These are phyloP conservation scores for Solanum okadae DNA, from an alignment of 257 asterid genomes.

Conservation along the genomic window DNA sequence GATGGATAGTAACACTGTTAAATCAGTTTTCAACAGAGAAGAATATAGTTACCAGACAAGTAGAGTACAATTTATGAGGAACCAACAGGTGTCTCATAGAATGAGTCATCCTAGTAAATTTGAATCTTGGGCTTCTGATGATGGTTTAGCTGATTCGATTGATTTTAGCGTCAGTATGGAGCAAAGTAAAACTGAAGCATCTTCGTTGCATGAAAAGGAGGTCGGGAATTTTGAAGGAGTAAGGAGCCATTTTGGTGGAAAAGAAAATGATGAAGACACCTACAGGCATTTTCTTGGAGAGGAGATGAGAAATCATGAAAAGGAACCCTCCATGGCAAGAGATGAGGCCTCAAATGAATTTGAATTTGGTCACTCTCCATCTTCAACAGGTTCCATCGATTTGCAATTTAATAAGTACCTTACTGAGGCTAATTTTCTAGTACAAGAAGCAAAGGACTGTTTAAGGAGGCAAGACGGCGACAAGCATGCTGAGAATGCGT, in stretches of 20 bases:
- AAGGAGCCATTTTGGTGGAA: constrained; percentile 16
- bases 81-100: constrained; percentile 27
- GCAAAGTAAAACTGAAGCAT: constrained; percentile 21
- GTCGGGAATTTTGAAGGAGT: constrained; percentile 10
- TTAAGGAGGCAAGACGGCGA: constrained; percentile 27
- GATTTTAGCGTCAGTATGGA: constrained; percentile 50
- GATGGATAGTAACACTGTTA: constrained; percentile 22
- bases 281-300: constrained; percentile 18
- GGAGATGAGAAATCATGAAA: constrained; percentile 16
- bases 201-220: constrained; percentile 27
- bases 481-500: constrained; percentile 43
- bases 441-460: constrained; percentile 60
- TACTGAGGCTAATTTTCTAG: constrained; percentile 52
- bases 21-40: constrained; percentile 26
- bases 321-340: constrained; percentile 11
- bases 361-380: constrained; percentile 13
- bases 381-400: constrained; percentile 31
- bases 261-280: constrained; percentile 27
- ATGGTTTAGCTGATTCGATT: constrained; percentile 32
- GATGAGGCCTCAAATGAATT: constrained; percentile 20
- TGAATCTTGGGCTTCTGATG: constrained; percentile 35
- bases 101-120: constrained; percentile 29
- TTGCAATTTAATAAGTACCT: constrained; percentile 51
- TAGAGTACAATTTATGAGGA: constrained; percentile 23
- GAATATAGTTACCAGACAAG: constrained; percentile 31